Evolutionary conservation across 306 rosid species (phyloP).

Genomic region (Dicorynia guianensis): DNA sequence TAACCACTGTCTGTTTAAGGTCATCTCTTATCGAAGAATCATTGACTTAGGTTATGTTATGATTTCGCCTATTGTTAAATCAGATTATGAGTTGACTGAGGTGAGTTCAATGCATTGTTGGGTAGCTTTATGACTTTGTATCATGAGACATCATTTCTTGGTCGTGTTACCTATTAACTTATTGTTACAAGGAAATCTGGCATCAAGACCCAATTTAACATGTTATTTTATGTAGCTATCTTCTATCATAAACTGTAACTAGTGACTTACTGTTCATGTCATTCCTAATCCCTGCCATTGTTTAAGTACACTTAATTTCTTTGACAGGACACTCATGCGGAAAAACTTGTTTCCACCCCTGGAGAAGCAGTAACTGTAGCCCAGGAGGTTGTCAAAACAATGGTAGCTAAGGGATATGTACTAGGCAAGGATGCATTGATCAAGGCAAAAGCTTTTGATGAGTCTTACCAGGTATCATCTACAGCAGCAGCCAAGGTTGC

Average conservation of each 20-base stretch:
- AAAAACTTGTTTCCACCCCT: constrained; percentile 60
- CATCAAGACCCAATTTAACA: not conserved
- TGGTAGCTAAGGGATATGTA: constrained; percentile 91
- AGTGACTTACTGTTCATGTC: not conserved
- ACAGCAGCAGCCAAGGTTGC: constrained; percentile 76
- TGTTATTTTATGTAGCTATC: not conserved
- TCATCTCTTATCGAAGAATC: not conserved
- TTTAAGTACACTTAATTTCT: not conserved
- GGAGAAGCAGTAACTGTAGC: constrained; percentile 83
- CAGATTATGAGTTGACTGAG: constrained; percentile 1
- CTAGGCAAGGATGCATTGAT: constrained; percentile 79
- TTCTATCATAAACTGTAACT: not conserved
- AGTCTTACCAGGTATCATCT: constrained; percentile 73
- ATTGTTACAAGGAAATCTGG: not conserved
- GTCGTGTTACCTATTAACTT: constrained; percentile 1
- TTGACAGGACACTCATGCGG: constrained; percentile 57
- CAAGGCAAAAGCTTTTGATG: constrained; percentile 87
- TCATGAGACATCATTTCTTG: constrained; percentile 5
- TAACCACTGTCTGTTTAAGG: not conserved
- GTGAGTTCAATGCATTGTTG: constrained; percentile 10
- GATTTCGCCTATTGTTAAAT: not conserved
- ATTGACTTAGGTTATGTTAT: not conserved
- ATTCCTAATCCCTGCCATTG: not conserved
- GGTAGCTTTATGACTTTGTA: constrained; percentile 17
- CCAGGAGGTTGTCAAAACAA: constrained; percentile 81